Percentiles rank a stretch among this genome's conserved stretches.
Evolutionary conservation across 1,139 yeast genomes (phyloP).

Genomic region (Hansenula sp.): DNA sequence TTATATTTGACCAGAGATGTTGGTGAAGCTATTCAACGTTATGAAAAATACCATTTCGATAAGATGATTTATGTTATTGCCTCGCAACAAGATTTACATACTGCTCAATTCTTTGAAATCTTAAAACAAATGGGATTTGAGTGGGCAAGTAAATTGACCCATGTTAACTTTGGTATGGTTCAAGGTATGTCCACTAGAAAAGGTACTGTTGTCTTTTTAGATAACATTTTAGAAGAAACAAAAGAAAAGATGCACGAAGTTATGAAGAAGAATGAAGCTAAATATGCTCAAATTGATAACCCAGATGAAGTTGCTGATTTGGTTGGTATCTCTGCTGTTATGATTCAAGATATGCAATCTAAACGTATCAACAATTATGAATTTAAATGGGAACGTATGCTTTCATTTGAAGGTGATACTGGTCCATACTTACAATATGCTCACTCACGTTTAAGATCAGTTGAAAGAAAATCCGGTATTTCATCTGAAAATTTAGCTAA

Average conservation of each 20-base stretch:
- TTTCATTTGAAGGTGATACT: slow-evolving; percentile 98
- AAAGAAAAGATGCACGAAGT: slow-evolving; percentile 96
- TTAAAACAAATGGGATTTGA: slow-evolving; percentile 87
- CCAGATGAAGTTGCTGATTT: slow-evolving; percentile 96
- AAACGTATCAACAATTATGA: slow-evolving; percentile 95
- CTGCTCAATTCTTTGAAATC: slow-evolving; percentile 92
- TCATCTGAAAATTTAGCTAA: slow-evolving; percentile 38
- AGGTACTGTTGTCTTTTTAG: slow-evolving; percentile 97
- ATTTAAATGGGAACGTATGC: slow-evolving; percentile 98
- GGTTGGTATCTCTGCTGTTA: slow-evolving; percentile 95
- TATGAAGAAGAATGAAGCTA: slow-evolving; percentile 88
- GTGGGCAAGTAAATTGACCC: slow-evolving; percentile 80
- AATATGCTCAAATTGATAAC: slow-evolving; percentile 89
- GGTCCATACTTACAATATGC: slow-evolving; percentile 99
- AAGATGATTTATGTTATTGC: slow-evolving; percentile 97
- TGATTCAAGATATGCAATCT: slow-evolving; percentile 99
- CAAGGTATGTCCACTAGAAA: slow-evolving; percentile 98
- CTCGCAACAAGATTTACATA: slow-evolving; percentile 91
- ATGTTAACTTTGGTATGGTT: slow-evolving; percentile 96
- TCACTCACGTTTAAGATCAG: slow-evolving; percentile 94
- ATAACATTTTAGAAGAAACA: slow-evolving; percentile 90
- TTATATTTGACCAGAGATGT: slow-evolving; percentile 94
- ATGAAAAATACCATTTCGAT: slow-evolving; percentile 80
- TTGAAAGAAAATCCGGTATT: slow-evolving; percentile 75
- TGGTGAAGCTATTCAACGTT: slow-evolving; percentile 94